Evolutionary conservation across 257 asterid species (phyloP).

Genomic region (Craterostigma plantagineum): DNA sequence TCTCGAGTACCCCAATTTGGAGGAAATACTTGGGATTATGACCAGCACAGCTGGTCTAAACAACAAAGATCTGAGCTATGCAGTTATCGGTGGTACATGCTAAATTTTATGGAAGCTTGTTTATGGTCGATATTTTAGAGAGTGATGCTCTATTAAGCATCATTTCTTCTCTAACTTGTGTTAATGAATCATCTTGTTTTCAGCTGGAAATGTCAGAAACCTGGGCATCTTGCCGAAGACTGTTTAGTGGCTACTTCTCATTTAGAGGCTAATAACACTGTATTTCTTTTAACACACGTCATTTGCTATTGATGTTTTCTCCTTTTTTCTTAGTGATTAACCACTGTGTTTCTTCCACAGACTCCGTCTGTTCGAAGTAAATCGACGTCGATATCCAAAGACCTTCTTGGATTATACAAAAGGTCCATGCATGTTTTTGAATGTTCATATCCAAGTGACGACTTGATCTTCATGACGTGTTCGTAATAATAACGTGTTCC

Average conservation of each 20-base stretch:
- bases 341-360: slow-evolving; percentile 18
- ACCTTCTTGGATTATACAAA: slow-evolving; percentile 59
- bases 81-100: slow-evolving; percentile 54
- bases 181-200: slow-evolving; percentile 11
- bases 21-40: slow-evolving; percentile 52
- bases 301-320: slow-evolving; percentile 1
- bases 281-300: slow-evolving; percentile 3
- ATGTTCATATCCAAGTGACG: neutral
- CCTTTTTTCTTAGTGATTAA: slow-evolving; percentile 1
- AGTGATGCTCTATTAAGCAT: neutral
- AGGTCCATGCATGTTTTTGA: slow-evolving; percentile 33
- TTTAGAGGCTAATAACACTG: slow-evolving; percentile 15
- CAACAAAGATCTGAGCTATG: slow-evolving; percentile 56
- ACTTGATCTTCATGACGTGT: neutral
- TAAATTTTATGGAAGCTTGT: slow-evolving; percentile 3
- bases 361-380: slow-evolving; percentile 17
- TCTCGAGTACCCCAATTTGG: slow-evolving; percentile 50
- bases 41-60: too few species aligned
- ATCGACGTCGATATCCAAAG: slow-evolving; percentile 25
- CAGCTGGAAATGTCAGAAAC: slow-evolving; percentile 79
- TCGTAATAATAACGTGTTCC: neutral
- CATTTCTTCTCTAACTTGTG: neutral
- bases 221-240: slow-evolving; percentile 90
- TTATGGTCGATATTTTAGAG: neutral
- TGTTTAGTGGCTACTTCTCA: slow-evolving; percentile 40